Evolutionary conservation across 176 grass and related monocot genomes (phyloP), one percentile per base, ranked within the genome.

Genomic region (Musa schizocarpa): DNA sequence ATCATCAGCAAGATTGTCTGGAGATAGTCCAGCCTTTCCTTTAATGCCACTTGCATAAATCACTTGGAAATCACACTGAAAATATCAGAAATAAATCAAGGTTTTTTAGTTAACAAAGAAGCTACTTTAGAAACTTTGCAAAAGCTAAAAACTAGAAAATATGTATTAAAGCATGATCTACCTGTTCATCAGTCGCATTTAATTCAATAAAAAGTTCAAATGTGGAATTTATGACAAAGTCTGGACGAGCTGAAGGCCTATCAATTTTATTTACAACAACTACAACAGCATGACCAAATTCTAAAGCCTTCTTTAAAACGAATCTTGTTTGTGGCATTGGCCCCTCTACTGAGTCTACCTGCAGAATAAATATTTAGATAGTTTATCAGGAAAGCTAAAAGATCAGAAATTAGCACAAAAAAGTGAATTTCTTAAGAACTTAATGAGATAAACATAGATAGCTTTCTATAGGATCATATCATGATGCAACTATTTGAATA

Each of bases 281-380:
- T 11, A 98, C 85, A 84, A 98, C 94, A 83, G 90, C 85, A 85
- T 98, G 94, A 48, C 94, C 94, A 85, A 93, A 98, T 83, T 90
- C 94, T 76, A 98, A 81, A 72, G 94, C 94, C 83, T 98, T 98
- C 84, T 98, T 98, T 80, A 98, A 75, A 73, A 98, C 94, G 84
- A 98, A 98, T 81, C 94, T 98, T 71, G 94, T 98, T 63, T 98
- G 94, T 73, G 94, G 94, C 94, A 98, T 98, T 51, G 94, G 94
- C n/a, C 94, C 94, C 82, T 98, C 94, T 59, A 98, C 94, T 52
- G 94, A 98, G 90, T 98, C 94, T 70, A 98, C 94, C 94, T 98
- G 77, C 17, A 68, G 12, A 88, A 77, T 79, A 12, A 57, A 11
- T 21, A 54, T 52, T 73, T 26, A 24, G 50, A 63, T n/a, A 29